Evolutionary conservation across 2,329 filamentous ascomycete species (phyloP), one percentile per base, ranked within the genome.

Genomic region (Dothiorella sarmentorum): DNA sequence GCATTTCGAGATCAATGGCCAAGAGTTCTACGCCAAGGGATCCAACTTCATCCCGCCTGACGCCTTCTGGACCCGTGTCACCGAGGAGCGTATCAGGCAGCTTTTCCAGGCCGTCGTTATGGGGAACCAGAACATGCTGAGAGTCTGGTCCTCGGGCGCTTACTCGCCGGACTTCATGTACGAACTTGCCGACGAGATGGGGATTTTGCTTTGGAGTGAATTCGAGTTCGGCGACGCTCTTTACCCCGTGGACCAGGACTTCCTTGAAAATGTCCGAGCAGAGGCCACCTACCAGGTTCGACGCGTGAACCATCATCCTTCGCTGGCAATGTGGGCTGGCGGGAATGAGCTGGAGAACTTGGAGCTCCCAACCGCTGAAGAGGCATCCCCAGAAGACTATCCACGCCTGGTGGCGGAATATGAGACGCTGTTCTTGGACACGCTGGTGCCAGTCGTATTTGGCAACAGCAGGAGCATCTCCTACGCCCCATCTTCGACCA

Each of bases 1-100:
- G 83, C 82, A 87, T 65, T 87, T 87, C 62, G 83, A 87, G 66
- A 77, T 87, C 60, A 87, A 87, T 60, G 84, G 84, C 0, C 78
- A 82, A 49, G 79, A 83, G 11, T 84, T 87, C 63, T 87, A 85
- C 63, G 83, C 82, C 2, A 86, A 86, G 65, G 84, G 83, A 3
- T 84, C 81, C 17, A 86, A 86, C 62, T 80, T 86, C 62, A 84
- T 86, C 51, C 83, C 84, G 0, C 82, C 82, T 0, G 83, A 86
- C 66, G 77, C 78, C 2, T 86, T 87, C 67, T 86, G 83, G 82
- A 79, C 84, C 1, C 75, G 82, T 42, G 83, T 86, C 5, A 85
- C 82, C 0, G 68, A 74, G 22, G 70, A 72, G 0, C 78, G 76
- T 42, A 83, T 87, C 63, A 68, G 71, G 5, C 73, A 77, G 35